A percentile compares a stretch with the other conserved stretches of the same genome.
Evolutionary conservation across 805 yeast species (phyloP).

Genomic region (Metschnikowia cubensis): DNA sequence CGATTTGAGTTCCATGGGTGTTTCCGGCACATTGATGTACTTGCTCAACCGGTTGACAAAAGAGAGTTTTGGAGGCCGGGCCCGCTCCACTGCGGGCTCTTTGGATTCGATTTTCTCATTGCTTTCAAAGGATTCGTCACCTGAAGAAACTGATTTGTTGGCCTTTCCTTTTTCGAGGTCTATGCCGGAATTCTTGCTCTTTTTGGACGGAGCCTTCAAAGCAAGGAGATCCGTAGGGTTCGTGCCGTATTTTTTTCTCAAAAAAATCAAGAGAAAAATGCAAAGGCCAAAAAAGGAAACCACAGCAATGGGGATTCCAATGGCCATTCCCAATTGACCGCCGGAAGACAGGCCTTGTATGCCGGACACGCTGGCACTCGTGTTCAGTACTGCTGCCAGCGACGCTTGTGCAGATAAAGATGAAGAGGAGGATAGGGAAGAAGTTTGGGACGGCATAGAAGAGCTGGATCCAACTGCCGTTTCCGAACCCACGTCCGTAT

Average conservation of each 20-base stretch:
- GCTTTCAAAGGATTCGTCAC: not conserved
- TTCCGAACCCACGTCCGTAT: not conserved
- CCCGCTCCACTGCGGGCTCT: not conserved
- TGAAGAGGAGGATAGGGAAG: too few species aligned
- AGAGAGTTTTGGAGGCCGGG: not conserved
- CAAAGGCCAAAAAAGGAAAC: constrained; percentile 21
- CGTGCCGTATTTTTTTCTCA: constrained; percentile 10
- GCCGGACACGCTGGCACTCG: constrained; percentile 1
- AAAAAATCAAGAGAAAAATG: constrained; percentile 9
- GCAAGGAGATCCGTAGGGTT: constrained; percentile 9
- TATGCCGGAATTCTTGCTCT: not conserved
- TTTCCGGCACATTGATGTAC: constrained; percentile 21
- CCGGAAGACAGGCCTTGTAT: constrained; percentile 5
- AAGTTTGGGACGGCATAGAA: not conserved
- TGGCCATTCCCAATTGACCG: constrained; percentile 27
- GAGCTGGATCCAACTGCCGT: not conserved
- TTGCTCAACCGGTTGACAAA: constrained; percentile 22
- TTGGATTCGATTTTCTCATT: not conserved
- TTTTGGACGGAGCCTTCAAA: constrained; percentile 1
- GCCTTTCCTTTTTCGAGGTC: not conserved
- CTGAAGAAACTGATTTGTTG: not conserved
- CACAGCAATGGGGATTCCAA: constrained; percentile 31
- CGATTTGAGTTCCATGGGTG: constrained; percentile 21
- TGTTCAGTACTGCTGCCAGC: not conserved
- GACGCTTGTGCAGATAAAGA: not conserved